Evolutionary conservation across 108 stramenopile genomes (phyloP).

Genomic region (Schizochytrium sp.): DNA sequence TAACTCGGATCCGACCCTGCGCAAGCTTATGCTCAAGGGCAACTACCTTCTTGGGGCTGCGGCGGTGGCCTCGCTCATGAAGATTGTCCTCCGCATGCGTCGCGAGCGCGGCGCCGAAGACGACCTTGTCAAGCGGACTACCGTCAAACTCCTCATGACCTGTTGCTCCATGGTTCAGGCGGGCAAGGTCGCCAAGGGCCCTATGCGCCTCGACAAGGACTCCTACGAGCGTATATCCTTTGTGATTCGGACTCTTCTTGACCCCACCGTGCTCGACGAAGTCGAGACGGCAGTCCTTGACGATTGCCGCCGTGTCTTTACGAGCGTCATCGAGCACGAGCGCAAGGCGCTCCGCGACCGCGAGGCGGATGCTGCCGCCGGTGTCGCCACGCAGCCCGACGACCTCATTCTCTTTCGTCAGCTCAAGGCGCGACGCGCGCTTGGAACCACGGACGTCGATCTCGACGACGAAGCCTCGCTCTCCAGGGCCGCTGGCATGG

Average conservation of each 20-base stretch:
- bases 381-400: conserved; percentile 64
- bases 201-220: conserved; percentile 45
- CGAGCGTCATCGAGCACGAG: background rate
- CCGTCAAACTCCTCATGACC: conserved; percentile 59
- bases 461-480: conserved; percentile 95
- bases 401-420: conserved; percentile 98
- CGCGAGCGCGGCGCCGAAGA: conserved; percentile 52
- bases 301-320: conserved; percentile 65
- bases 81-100: conserved; percentile 68
- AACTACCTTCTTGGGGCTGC: conserved; percentile 87
- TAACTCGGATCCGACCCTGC: conserved; percentile 39
- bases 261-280: conserved; percentile 64
- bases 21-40: conserved; percentile 76
- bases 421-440: conserved; percentile 59
- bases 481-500: conserved; percentile 79
- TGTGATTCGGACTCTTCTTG: conserved; percentile 73
- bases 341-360: conserved; percentile 48
- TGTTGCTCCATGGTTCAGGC: conserved; percentile 79
- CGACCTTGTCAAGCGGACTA: conserved; percentile 33
- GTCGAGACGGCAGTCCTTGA: conserved; percentile 62
- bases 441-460: conserved; percentile 80
- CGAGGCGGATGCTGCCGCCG: conserved; percentile 48
- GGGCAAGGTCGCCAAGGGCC: conserved; percentile 49
- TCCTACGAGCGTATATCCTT: conserved; percentile 79
- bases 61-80: conserved; percentile 73